Conservation (phyloP, 1,284 basidiomycete species). For the Ganoderma boninense region DNA sequence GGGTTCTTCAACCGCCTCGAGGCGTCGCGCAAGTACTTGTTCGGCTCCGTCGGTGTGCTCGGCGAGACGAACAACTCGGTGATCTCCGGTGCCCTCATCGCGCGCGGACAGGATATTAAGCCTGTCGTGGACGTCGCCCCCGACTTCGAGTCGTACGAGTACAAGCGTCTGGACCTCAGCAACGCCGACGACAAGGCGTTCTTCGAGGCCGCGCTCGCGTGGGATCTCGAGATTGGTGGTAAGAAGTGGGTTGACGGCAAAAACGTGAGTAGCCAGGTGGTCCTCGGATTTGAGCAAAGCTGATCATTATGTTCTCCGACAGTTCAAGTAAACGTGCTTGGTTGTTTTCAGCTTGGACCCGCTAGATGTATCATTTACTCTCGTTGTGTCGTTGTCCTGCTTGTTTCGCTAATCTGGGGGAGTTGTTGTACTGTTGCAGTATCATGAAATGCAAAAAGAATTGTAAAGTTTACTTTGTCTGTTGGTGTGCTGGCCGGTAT, state of each 20-base stretch:
- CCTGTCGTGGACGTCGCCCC: slow-evolving; percentile 87
- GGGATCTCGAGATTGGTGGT: slow-evolving; percentile 88
- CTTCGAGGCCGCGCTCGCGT: slow-evolving; percentile 91
- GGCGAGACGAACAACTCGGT: slow-evolving; percentile 81
- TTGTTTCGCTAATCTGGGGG: slow-evolving; percentile 36
- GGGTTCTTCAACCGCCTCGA: slow-evolving; percentile 98
- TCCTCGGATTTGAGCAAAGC: neutral
- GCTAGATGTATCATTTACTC: slow-evolving; percentile 33
- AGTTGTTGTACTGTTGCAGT: slow-evolving; percentile 42
- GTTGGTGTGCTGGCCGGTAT: neutral
- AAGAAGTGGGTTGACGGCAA: slow-evolving; percentile 91
- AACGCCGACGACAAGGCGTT: slow-evolving; percentile 83
- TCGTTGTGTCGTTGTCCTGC: slow-evolving; percentile 24
- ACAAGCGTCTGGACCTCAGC: slow-evolving; percentile 74
- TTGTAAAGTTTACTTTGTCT: slow-evolving; percentile 2
- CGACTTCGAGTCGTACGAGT: slow-evolving; percentile 92
- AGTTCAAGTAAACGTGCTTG: slow-evolving; percentile 44
- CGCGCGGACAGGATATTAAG: slow-evolving; percentile 78
- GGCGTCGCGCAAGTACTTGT: slow-evolving; percentile 94
- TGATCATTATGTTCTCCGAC: slow-evolving; percentile 10
- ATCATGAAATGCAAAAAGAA: slow-evolving; percentile 32
- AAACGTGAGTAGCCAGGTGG: slow-evolving; percentile 58
- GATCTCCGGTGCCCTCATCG: slow-evolving; percentile 85
- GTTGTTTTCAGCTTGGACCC: slow-evolving; percentile 14
- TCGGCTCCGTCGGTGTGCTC: slow-evolving; percentile 92